Evolutionary conservation across 2,329 filamentous ascomycete genomes (phyloP).

Genomic region (Colletotrichum abscissum): DNA sequence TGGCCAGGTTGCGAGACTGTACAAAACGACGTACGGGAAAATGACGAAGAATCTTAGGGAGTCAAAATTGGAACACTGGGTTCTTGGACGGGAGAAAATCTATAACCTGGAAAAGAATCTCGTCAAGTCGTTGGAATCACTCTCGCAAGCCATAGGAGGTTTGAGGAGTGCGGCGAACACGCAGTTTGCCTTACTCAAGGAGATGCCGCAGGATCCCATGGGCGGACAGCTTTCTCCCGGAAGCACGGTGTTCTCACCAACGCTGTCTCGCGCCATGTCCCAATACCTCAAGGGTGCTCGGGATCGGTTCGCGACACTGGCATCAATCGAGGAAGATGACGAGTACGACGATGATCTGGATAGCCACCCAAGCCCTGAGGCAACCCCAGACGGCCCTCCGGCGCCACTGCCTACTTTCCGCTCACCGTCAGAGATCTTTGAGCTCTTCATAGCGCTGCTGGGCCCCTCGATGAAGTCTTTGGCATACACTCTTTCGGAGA

Average conservation of each 20-base stretch:
- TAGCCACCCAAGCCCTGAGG: conserved; percentile 57
- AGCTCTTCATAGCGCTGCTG: conserved; percentile 87
- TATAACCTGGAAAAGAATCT: conserved; percentile 84
- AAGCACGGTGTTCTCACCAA: conserved; percentile 44
- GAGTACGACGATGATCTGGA: conserved; percentile 47
- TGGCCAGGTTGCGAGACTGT: conserved; percentile 68
- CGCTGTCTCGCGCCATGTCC: conserved; percentile 42
- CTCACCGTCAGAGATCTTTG: conserved; percentile 86
- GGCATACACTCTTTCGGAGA: conserved; percentile 89
- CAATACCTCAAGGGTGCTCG: conserved; percentile 51
- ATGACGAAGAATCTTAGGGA: conserved; percentile 85
- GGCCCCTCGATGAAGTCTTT: conserved; percentile 97
- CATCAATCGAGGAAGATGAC: conserved; percentile 73
- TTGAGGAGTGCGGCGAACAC: conserved; percentile 89
- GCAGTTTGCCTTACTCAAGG: conserved; percentile 85
- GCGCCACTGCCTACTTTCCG: conserved; percentile 54
- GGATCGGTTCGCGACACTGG: conserved; percentile 60
- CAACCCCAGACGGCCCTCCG: conserved; percentile 38
- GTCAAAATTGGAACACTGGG: conserved; percentile 89
- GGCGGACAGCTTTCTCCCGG: conserved; percentile 46
- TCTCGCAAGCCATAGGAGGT: conserved; percentile 91
- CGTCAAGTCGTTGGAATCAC: conserved; percentile 84
- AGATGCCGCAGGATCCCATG: conserved; percentile 55
- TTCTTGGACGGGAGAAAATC: conserved; percentile 81
- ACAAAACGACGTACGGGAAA: conserved; percentile 74